Evolutionary conservation across 2,329 filamentous ascomycete species (phyloP), one percentile per base, ranked within the genome.

Genomic region (Byssoonygena ceratinophila): DNA sequence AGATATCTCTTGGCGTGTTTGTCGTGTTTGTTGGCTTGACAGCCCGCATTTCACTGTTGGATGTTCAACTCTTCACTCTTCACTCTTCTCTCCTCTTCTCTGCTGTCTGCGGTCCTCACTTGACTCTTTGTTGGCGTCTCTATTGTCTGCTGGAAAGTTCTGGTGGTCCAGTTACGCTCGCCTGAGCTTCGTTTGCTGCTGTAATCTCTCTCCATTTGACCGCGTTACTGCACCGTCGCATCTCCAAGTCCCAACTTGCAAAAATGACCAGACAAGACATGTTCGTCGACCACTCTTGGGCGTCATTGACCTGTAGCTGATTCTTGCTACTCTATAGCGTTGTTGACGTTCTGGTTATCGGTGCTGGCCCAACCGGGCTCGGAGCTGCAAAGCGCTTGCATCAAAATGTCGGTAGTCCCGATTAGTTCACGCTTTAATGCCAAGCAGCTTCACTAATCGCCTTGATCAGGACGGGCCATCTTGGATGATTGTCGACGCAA

Each of bases 351-450:
- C 87, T 98, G 68, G 83, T 98, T 72, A 96, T 97, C 76, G 92
- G 92, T 68, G 91, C 91, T 74, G 92, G 92, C 68, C 92, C 92
- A 64, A 97, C 92, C 67, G 92, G 92, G 74, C 82, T 97, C 63
- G 92, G 92, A 78, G 92, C 92, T 69, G 92, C 92, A 64, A 98
- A 98, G 79, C 87, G 92, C 69, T 81, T 98, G 61, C 85, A 97
- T 74, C 92, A 98, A 74, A 83, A 96, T 67, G 92, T 97, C 78
- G 62, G 84, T 68, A 5, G 14, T 27, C 14, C 40, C 40, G 58
- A 58, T 51, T 7, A 25, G 9, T 9, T 36, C 5, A 14, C 36
- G 3, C 5, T 11, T 11, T 16, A 4, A 7, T 14, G 9, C 14
- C 2, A 3, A 12, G 8, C n/a, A n/a, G n/a, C n/a, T 25, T 23